phyloP scores from a whole-genome alignment of 2,329 filamentous ascomycete genomes.

The Rhinocladiella mackenziei region DNA sequence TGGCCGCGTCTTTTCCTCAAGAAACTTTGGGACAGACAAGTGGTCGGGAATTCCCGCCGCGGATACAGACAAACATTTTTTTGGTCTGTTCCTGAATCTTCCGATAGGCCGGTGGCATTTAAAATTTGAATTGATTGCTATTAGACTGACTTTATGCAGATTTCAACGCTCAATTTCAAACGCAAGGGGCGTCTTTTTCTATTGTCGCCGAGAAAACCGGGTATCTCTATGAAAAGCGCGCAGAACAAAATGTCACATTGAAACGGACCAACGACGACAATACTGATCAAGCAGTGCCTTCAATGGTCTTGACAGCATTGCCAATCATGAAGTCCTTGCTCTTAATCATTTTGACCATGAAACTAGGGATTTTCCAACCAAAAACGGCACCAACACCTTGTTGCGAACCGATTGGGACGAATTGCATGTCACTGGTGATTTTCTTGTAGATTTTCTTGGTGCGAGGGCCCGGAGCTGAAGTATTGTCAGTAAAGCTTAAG shows the following conservation, averaged over 20 bases:
- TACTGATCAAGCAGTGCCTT: constrained; percentile 27
- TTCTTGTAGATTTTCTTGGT: constrained; percentile 35
- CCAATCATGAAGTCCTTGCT: constrained; percentile 37
- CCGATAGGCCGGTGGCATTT: not conserved
- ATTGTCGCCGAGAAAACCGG: too few species aligned
- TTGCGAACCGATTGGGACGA: constrained; percentile 39
- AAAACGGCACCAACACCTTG: constrained; percentile 39
- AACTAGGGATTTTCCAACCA: constrained; percentile 38
- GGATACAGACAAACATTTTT: not conserved
- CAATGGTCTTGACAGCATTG: constrained; percentile 29
- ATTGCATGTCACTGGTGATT: constrained; percentile 33
- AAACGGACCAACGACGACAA: not conserved
- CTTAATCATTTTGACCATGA: constrained; percentile 39
- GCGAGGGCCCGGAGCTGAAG: constrained; percentile 28
- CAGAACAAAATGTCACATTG: constrained; percentile 2
- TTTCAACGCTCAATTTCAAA: not conserved
- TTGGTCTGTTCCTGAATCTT: not conserved
- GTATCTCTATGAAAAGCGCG: constrained; percentile 27
- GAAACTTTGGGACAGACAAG: not conserved
- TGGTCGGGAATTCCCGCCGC: not conserved
- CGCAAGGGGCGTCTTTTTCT: too few species aligned
- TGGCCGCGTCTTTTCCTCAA: too few species aligned
- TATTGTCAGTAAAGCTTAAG: constrained; percentile 12
- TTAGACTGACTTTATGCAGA: not conserved
- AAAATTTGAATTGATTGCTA: not conserved